phyloP scores from a whole-genome alignment of 2,329 filamentous ascomycete species.

The Colletotrichum sp. region DNA sequence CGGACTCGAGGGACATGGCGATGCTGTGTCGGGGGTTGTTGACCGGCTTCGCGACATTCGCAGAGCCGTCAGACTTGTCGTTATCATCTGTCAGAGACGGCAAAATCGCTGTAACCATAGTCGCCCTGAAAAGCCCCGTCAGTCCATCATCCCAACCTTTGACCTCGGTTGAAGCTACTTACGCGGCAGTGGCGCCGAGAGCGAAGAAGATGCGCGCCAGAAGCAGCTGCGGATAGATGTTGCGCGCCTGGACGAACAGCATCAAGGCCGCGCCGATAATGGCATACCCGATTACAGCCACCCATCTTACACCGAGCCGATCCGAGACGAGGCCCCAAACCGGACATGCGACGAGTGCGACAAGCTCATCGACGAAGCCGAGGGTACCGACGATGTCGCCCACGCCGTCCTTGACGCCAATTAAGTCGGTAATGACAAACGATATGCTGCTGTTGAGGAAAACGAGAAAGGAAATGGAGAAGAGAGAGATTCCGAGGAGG shows the following conservation, averaged over 20 bases:
- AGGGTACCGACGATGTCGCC: conserved; percentile 85
- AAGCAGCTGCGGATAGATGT: conserved; percentile 88
- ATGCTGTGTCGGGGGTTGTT: conserved; percentile 60
- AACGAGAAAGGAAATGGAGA: conserved; percentile 88
- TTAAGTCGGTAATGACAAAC: conserved; percentile 84
- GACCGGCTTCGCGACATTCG: conserved; percentile 32
- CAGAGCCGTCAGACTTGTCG: conserved; percentile 29
- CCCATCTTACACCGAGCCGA: conserved; percentile 74
- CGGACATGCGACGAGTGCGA: conserved; percentile 81
- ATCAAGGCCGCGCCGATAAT: conserved; percentile 81
- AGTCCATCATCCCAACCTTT: neutral
- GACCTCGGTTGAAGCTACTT: conserved; percentile 31
- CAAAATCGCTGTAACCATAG: conserved; percentile 96
- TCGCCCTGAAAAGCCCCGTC: conserved; percentile 56
- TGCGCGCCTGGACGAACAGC: conserved; percentile 82
- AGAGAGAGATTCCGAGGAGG: conserved; percentile 81
- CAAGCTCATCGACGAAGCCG: conserved; percentile 83
- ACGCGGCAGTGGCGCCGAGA: conserved; percentile 88
- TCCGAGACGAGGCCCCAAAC: conserved; percentile 81
- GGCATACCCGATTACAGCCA: conserved; percentile 78
- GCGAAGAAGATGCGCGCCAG: conserved; percentile 88
- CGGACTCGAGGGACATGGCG: conserved; percentile 73
- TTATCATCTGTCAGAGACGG: conserved; percentile 70
- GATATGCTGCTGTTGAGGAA: conserved; percentile 86
- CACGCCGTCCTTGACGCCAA: conserved; percentile 74